Percentiles rank a stretch among this genome's conserved stretches.
Conservation (phyloP, 2,329 filamentous ascomycete genomes). For the Coniosporium tulheliwenetii region DNA sequence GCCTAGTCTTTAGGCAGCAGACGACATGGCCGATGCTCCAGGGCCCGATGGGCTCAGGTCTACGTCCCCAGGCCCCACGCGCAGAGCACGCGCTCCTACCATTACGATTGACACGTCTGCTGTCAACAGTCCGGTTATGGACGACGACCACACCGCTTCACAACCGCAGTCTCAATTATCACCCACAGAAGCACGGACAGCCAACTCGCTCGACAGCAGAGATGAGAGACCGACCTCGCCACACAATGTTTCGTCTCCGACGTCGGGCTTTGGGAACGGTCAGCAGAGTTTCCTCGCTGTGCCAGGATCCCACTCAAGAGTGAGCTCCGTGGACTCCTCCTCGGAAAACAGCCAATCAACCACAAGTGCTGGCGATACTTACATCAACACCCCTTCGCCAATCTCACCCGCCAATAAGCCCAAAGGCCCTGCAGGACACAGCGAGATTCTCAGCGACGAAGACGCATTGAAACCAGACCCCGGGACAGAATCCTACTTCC, state of each 20-base stretch:
- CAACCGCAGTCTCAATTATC: conserved; percentile 9
- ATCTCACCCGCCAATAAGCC: conserved; percentile 25
- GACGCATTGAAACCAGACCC: conserved; percentile 63
- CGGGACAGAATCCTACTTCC: conserved; percentile 60
- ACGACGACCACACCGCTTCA: conserved; percentile 13
- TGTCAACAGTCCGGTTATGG: conserved; percentile 20
- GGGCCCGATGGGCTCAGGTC: no score
- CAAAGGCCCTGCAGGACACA: conserved; percentile 24
- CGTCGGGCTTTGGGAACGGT: conserved; percentile 34
- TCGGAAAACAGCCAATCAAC: conserved; percentile 35
- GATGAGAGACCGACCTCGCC: conserved; percentile 51
- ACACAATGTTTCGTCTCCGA: conserved; percentile 52
- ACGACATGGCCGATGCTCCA: no score
- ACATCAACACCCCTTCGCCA: conserved; percentile 30
- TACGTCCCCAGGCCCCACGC: no score
- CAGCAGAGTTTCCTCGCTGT: conserved; percentile 46
- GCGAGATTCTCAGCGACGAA: conserved; percentile 44
- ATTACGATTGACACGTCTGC: conserved; percentile 38
- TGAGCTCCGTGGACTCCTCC: conserved; percentile 51
- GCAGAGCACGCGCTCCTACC: conserved; percentile 28
- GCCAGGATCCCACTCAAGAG: conserved; percentile 45
- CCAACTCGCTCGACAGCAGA: conserved; percentile 48
- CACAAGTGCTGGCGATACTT: conserved; percentile 47
- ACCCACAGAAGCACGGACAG: conserved; percentile 33
- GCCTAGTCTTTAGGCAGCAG: no score